Percentiles rank a stretch among this genome's conserved stretches.
Conservation (phyloP, 139 green algal species). For the Closterium sp. region DNA sequence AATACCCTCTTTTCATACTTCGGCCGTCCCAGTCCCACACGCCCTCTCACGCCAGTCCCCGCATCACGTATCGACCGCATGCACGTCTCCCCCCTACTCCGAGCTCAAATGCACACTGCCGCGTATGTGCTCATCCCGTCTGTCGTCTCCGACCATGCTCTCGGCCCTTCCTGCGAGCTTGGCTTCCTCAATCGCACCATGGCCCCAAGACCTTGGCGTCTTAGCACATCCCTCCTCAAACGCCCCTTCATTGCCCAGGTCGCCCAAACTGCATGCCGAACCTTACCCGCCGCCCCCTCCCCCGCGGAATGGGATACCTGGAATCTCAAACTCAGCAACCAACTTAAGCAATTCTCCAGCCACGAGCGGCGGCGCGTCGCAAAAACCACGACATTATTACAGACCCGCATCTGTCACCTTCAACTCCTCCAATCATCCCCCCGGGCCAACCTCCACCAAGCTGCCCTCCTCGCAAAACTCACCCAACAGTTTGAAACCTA, state of each 20-base stretch:
- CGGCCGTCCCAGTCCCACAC: background rate
- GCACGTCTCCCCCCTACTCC: background rate
- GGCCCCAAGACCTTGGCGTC: background rate
- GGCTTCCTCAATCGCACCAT: background rate
- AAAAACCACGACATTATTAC: no score
- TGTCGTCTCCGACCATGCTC: background rate
- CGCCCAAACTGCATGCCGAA: background rate
- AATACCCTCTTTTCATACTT: background rate
- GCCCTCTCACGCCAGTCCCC: no score
- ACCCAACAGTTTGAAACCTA: no score
- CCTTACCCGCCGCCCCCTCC: background rate
- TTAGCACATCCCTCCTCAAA: background rate
- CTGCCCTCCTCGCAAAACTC: no score
- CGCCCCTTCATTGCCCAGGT: background rate
- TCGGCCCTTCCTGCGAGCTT: background rate
- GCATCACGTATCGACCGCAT: background rate
- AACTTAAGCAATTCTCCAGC: no score
- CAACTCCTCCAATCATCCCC: no score
- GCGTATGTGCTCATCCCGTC: no score
- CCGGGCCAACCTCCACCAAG: no score
- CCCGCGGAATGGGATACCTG: background rate
- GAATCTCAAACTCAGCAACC: no score
- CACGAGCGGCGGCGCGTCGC: no score
- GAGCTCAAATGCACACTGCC: background rate
- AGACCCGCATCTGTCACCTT: no score